These are phyloP conservation scores for Rutidosis leptorrhynchoides DNA, from an alignment of 129 eudicot species.

Conservation along the genomic window DNA sequence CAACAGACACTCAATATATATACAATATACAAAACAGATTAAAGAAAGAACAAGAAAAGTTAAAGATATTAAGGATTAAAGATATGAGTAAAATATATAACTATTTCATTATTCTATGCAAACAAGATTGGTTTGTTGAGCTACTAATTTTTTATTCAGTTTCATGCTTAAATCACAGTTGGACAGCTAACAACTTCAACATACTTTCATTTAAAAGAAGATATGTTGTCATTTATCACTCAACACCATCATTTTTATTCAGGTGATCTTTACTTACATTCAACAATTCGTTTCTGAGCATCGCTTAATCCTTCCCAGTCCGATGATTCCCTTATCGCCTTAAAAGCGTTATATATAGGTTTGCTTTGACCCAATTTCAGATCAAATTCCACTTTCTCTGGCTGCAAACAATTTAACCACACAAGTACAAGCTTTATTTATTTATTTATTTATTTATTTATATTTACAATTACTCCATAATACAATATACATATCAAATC, in stretches of 20 bases:
- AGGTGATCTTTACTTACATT: slow-evolving; percentile 42
- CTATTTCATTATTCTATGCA: background rate
- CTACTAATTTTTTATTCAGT: background rate
- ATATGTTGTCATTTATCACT: background rate
- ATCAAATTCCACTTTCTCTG: slow-evolving; percentile 78
- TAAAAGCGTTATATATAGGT: slow-evolving; percentile 84
- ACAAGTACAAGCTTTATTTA: slow-evolving; percentile 1
- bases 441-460: no score
- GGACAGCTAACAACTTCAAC: background rate
- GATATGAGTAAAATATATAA: background rate
- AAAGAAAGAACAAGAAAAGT: background rate
- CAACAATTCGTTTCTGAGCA: slow-evolving; percentile 88
- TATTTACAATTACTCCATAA: background rate
- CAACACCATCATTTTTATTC: background rate
- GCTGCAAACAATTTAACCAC: slow-evolving; percentile 42
- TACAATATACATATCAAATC: background rate
- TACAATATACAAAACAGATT: background rate
- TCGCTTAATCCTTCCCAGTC: slow-evolving; percentile 67
- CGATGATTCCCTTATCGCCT: slow-evolving; percentile 68
- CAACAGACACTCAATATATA: background rate
- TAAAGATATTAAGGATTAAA: background rate
- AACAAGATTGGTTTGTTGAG: background rate
- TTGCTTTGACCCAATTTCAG: slow-evolving; percentile 86
- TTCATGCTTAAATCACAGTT: background rate
- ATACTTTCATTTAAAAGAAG: background rate